A percentile compares a stretch with the other conserved stretches of the same genome.
Conservation (phyloP, 2,329 filamentous ascomycete genomes). For the Amauroascus niger region DNA sequence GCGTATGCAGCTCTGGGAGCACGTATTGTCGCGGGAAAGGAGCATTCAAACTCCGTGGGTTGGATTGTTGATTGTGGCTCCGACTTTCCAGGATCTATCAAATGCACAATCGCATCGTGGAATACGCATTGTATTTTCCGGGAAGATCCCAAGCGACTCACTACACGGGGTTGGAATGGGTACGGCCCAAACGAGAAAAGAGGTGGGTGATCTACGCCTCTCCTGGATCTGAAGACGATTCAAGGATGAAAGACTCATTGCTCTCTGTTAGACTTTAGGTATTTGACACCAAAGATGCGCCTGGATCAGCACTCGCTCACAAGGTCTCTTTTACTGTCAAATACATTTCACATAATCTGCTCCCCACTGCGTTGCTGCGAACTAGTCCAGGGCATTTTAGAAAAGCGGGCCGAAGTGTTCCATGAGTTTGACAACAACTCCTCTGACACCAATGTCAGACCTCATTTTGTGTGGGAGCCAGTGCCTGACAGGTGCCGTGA, state of each 20-base stretch:
- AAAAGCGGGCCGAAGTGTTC: slow-evolving; percentile 36
- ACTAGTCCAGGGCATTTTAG: slow-evolving; percentile 61
- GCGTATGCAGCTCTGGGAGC: slow-evolving; percentile 81
- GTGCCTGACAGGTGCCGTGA: slow-evolving; percentile 79
- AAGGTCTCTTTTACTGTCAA: slow-evolving; percentile 56
- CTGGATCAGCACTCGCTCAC: slow-evolving; percentile 64
- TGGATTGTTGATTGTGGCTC: slow-evolving; percentile 87
- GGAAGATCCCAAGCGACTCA: slow-evolving; percentile 56
- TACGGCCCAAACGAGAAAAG: slow-evolving; percentile 63
- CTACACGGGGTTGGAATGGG: slow-evolving; percentile 87
- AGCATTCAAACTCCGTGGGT: slow-evolving; percentile 58
- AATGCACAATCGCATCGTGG: slow-evolving; percentile 60
- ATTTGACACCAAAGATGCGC: slow-evolving; percentile 75
- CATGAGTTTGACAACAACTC: slow-evolving; percentile 23
- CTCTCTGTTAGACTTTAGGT: slow-evolving; percentile 65
- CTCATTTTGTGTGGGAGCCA: slow-evolving; percentile 88
- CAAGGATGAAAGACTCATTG: background rate
- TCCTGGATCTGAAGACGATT: background rate
- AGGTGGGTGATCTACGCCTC: slow-evolving; percentile 30
- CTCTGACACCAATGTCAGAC: slow-evolving; percentile 40
- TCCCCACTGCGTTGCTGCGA: slow-evolving; percentile 65
- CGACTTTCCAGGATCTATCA: slow-evolving; percentile 67
- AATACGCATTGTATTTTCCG: slow-evolving; percentile 63
- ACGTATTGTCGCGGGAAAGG: slow-evolving; percentile 67
- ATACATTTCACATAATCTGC: slow-evolving; percentile 81